phyloP scores from a whole-genome alignment of 495 filamentous ascomycete genomes.

The Oleoguttula mirabilis region DNA sequence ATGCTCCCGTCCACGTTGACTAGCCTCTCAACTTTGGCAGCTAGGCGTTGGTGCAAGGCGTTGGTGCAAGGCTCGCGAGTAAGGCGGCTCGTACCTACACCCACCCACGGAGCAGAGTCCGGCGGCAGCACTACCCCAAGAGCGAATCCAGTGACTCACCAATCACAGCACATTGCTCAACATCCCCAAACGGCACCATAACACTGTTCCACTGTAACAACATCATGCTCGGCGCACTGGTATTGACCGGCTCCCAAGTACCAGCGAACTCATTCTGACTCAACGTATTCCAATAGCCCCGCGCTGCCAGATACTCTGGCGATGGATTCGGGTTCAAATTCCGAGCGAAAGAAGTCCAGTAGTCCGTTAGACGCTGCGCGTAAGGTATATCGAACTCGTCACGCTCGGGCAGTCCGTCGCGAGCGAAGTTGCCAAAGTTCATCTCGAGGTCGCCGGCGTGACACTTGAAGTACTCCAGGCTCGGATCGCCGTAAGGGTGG shows the following conservation, averaged over 20 bases:
- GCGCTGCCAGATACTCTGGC: constrained; percentile 15
- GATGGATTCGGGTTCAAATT: constrained; percentile 14
- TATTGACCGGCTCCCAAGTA: constrained; percentile 10
- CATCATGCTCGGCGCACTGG: constrained; percentile 1
- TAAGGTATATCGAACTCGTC: constrained; percentile 20
- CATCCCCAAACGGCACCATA: constrained; percentile 1
- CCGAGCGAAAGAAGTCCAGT: constrained; percentile 22
- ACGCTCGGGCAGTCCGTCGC: constrained; percentile 15
- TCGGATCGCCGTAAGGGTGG: constrained; percentile 35
- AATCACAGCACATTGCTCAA: constrained; percentile 2
- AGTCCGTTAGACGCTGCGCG: constrained; percentile 20
- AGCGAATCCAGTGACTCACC: constrained; percentile 4
- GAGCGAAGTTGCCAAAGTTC: constrained; percentile 20
- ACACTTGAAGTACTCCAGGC: constrained; percentile 32
- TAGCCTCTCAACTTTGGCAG: too few relatives aligned
- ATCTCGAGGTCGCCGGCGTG: constrained; percentile 21
- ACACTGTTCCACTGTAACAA: constrained; percentile 9
- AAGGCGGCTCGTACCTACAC: too few relatives aligned
- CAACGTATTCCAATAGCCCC: constrained; percentile 18
- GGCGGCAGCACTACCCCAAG: neutral
- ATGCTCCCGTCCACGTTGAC: too few relatives aligned
- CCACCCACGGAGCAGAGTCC: too few relatives aligned
- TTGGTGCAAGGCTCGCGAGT: too few relatives aligned
- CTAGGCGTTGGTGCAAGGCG: too few relatives aligned
- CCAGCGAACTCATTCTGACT: constrained; percentile 3